Percentiles rank a stretch among this genome's conserved stretches.
Conservation (phyloP, 441 rosid species). For the Sinapis alba region DNA sequence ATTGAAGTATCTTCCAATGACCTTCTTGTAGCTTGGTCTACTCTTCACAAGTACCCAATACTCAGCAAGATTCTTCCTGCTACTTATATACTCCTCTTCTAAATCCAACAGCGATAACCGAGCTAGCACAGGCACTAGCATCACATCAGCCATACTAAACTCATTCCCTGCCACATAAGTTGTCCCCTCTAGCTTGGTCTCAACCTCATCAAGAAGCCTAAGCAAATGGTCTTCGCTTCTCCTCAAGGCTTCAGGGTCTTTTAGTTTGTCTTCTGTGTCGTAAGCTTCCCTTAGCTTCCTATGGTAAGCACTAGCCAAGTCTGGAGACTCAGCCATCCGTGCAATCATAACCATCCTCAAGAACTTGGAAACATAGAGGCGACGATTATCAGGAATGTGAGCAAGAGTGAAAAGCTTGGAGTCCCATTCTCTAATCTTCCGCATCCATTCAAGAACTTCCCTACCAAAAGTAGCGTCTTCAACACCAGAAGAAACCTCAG, state of each 20-base stretch:
- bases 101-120: constrained; percentile 63
- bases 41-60: constrained; percentile 72
- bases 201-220: constrained; percentile 70
- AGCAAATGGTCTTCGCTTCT: constrained; percentile 65
- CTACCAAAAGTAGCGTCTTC: constrained; percentile 51
- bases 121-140: constrained; percentile 73
- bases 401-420: constrained; percentile 76
- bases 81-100: constrained; percentile 66
- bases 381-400: constrained; percentile 63
- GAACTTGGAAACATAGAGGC: constrained; percentile 70
- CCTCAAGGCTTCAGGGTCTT: constrained; percentile 47
- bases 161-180: constrained; percentile 67
- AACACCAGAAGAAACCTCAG: constrained; percentile 62
- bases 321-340: constrained; percentile 90
- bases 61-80: constrained; percentile 65
- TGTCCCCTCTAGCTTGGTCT: constrained; percentile 54
- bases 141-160: constrained; percentile 88
- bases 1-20: constrained; percentile 70
- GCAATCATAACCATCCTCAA: constrained; percentile 78
- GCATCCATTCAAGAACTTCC: constrained; percentile 81
- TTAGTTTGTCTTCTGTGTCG: constrained; percentile 70
- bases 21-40: constrained; percentile 75
- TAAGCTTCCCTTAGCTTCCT: constrained; percentile 72
- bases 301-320: constrained; percentile 87
- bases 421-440: constrained; percentile 76